Evolutionary conservation across 2,329 filamentous ascomycete species (phyloP).

Genomic region (Ophiostoma tasmaniense): DNA sequence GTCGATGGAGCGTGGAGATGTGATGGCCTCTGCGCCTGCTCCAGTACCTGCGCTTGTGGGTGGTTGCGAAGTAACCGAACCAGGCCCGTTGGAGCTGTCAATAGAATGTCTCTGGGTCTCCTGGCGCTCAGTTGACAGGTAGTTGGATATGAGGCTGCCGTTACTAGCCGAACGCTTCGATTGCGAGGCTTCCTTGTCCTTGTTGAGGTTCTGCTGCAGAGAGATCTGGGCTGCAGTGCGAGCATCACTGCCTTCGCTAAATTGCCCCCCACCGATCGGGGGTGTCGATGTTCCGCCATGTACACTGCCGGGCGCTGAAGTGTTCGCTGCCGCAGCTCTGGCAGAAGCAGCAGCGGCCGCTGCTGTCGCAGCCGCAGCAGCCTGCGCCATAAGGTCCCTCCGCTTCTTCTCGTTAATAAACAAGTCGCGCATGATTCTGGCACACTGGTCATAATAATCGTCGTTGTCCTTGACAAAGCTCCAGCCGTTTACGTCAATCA

Average conservation of each 20-base stretch:
- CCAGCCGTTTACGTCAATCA: constrained; percentile 99
- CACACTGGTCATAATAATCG: constrained; percentile 90
- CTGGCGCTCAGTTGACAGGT: constrained; percentile 1
- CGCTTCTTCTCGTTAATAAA: constrained; percentile 72
- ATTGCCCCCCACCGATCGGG: constrained; percentile 19
- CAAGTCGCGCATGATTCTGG: constrained; percentile 76
- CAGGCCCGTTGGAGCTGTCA: background rate
- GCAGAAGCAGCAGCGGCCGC: constrained; percentile 25
- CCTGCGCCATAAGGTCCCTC: constrained; percentile 21
- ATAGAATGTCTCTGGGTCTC: background rate
- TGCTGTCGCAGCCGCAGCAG: constrained; percentile 19
- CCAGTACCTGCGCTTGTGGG: background rate
- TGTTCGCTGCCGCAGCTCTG: constrained; percentile 17
- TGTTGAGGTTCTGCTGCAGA: constrained; percentile 20
- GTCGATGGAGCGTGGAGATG: background rate
- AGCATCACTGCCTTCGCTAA: constrained; percentile 3
- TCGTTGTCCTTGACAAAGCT: constrained; percentile 99
- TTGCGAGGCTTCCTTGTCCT: constrained; percentile 24
- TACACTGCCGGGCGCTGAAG: constrained; percentile 20
- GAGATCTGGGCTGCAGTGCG: constrained; percentile 20
- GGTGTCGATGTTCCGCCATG: constrained; percentile 24
- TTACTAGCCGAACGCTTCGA: constrained; percentile 3
- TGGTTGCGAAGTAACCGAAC: background rate
- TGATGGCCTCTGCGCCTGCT: background rate
- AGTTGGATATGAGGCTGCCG: constrained; percentile 9